Conservation (phyloP, 1,284 basidiomycete genomes). For the Ganoderma sinense region DNA sequence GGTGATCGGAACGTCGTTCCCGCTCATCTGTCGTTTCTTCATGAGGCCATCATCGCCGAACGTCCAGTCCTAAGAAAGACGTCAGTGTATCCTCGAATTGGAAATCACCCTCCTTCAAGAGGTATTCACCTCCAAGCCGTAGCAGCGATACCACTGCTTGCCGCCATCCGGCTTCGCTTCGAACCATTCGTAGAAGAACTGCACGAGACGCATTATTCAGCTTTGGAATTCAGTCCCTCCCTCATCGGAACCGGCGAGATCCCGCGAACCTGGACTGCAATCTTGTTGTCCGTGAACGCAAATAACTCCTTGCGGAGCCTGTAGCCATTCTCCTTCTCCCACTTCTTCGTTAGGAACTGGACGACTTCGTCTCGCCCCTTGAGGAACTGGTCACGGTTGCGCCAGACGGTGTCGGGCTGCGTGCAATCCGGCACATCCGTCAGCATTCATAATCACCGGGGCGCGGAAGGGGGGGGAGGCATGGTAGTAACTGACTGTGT, state of each 20-base stretch:
- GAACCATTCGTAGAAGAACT: constrained; percentile 72
- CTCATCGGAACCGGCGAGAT: too few species aligned
- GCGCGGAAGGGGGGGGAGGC: too few species aligned
- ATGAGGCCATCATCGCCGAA: constrained; percentile 61
- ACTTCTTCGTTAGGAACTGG: constrained; percentile 61
- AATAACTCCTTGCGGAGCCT: constrained; percentile 65
- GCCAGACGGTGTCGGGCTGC: constrained; percentile 59
- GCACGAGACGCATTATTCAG: neutral
- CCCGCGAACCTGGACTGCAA: constrained; percentile 56
- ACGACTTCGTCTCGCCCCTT: constrained; percentile 55
- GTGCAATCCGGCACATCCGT: neutral
- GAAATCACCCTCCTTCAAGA: too few species aligned
- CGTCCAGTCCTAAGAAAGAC: constrained; percentile 61
- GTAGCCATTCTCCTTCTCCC: constrained; percentile 56
- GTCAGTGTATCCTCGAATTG: too few species aligned
- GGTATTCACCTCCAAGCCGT: constrained; percentile 54
- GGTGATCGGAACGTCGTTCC: constrained; percentile 61
- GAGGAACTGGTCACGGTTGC: constrained; percentile 64
- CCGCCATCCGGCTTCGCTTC: constrained; percentile 43
- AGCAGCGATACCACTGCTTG: constrained; percentile 61
- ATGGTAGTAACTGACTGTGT: too few species aligned
- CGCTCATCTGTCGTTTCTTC: constrained; percentile 65
- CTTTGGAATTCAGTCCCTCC: neutral
- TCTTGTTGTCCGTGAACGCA: constrained; percentile 62
- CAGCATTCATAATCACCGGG: too few species aligned